These are phyloP conservation scores for Naematelia aurantialba DNA, from an alignment of 768 basidiomycete species.

Conservation along the genomic window DNA sequence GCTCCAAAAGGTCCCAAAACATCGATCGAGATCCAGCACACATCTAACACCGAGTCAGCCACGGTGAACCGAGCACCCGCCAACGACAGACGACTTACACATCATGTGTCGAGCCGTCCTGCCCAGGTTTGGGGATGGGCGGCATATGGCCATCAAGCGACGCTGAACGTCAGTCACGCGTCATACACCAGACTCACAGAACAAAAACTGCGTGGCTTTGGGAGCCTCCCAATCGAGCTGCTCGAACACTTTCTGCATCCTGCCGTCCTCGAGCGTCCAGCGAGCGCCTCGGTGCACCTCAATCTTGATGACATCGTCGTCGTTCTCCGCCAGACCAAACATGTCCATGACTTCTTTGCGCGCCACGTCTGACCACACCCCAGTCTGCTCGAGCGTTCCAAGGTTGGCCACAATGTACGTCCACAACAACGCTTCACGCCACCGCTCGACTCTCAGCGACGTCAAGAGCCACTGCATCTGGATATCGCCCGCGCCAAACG, in stretches of 20 bases:
- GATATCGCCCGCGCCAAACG: constrained; percentile 38
- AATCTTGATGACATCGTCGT: constrained; percentile 35
- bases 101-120: constrained; percentile 10
- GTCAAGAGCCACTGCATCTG: constrained; percentile 47
- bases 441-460: constrained; percentile 41
- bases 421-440: constrained; percentile 49
- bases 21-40: constrained; percentile 40
- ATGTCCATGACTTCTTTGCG: constrained; percentile 32
- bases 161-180: constrained; percentile 15
- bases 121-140: constrained; percentile 26
- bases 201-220: constrained; percentile 42
- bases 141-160: constrained; percentile 48
- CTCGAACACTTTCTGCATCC: constrained; percentile 28
- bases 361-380: constrained; percentile 28
- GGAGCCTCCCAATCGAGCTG: constrained; percentile 45
- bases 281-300: constrained; percentile 36
- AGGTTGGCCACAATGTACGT: constrained; percentile 44
- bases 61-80: not conserved
- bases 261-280: constrained; percentile 36
- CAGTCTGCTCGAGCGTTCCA: constrained; percentile 20
- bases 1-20: constrained; percentile 47
- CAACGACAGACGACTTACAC: constrained; percentile 18
- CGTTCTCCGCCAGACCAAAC: constrained; percentile 33
- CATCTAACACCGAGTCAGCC: constrained; percentile 17
- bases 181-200: constrained; percentile 32